Conservation (phyloP, 2,329 filamentous ascomycete genomes). For the Calonectria honghensis region DNA sequence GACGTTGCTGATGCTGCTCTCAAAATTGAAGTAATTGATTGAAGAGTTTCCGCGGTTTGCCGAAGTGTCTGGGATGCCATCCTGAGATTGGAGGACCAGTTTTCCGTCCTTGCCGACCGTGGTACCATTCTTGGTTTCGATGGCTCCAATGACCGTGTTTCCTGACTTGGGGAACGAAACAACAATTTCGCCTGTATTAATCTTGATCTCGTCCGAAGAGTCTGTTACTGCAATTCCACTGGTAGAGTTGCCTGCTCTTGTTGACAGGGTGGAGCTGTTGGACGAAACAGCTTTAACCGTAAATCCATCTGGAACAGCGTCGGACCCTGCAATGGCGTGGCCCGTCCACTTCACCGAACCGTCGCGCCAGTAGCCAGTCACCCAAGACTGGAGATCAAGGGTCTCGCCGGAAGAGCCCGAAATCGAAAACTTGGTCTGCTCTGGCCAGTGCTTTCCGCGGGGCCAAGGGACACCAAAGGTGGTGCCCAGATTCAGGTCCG, state of each 20-base stretch:
- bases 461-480: constrained; percentile 68
- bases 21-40: constrained; percentile 66
- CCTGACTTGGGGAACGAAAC: constrained; percentile 66
- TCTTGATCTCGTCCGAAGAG: constrained; percentile 56
- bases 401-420: constrained; percentile 47
- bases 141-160: constrained; percentile 61
- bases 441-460: constrained; percentile 60
- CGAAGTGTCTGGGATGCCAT: constrained; percentile 62
- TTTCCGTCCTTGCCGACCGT: constrained; percentile 67
- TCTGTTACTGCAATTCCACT: constrained; percentile 44
- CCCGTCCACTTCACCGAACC: constrained; percentile 78
- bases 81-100: constrained; percentile 72
- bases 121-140: constrained; percentile 64
- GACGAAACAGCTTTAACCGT: constrained; percentile 53
- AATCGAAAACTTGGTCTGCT: constrained; percentile 61
- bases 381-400: constrained; percentile 69
- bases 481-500: constrained; percentile 59
- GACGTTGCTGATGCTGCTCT: constrained; percentile 70
- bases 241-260: constrained; percentile 20
- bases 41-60: constrained; percentile 51
- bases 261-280: constrained; percentile 41
- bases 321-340: constrained; percentile 70
- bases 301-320: constrained; percentile 64
- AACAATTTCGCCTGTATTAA: constrained; percentile 67
- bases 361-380: constrained; percentile 76